Base-by-base conservation (phyloP, 306 rosid genomes). In the Hylodesmum podocarpum region DNA sequence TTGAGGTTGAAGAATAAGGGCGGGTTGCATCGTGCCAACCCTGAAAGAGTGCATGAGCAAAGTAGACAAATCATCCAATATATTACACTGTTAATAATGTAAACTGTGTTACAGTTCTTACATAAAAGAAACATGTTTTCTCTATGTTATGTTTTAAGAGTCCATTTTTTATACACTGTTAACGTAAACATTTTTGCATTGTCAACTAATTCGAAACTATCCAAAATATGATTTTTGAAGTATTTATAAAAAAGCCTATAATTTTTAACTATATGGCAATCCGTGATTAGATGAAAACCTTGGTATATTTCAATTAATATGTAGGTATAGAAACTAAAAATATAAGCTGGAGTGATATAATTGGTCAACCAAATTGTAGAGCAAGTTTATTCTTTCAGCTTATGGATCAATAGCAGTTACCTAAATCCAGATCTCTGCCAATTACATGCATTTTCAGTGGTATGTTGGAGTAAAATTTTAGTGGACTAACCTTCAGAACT, bases 401-500 rank as follows among this genome's bases (percentile, higher is more conserved):
- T 34, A 70, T 59, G 19, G 58, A 31, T 11, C 28, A 65, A 31
- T 54, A 57, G 37, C 49, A 59, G 29, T 62, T 49, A 50, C 31
- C 66, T 71, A 72, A 5, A 47, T 28, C 70, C 19, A 49, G 51
- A 71, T 24, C 75, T 39, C 22, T 57, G 44, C 28, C 37, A 34
- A 63, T 68, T 18, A 63, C 33, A 58, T 25, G 64, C 4, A 44
- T 47, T 49, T 24, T 39, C 24, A 41, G 58, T 54, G 62, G 29
- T 22, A 21, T 29, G 66, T 59, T 44, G 55, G 78, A 74, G 78
- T 43, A 31, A 31, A 73, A n/a, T 62, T 39, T 33, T 12, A 66
- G 75, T 24, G 50, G 11, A 65, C 86, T 85, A 59, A 91, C 99
- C 99, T 86, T 88, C 77, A 49, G 90, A 84, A 76, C 81, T 83